Evolutionary conservation across 139 green algal species (phyloP).

Genomic region (Spirogloea muscicola): DNA sequence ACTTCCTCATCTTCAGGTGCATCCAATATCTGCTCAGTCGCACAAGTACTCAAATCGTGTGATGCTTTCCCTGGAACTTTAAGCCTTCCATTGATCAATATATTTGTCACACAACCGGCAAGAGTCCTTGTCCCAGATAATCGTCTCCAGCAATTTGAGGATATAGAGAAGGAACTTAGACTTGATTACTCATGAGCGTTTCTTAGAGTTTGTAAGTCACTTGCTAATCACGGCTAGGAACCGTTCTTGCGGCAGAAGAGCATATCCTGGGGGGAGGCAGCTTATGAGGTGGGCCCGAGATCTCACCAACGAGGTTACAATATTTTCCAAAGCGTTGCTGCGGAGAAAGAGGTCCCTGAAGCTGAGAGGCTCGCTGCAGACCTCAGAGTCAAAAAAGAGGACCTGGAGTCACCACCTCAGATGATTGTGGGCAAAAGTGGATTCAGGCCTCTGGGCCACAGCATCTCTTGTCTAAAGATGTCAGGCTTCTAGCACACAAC

Average conservation of each 20-base stretch:
- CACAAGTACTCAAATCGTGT: not conserved
- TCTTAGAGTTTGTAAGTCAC: too few relatives aligned
- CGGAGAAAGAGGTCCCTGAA: constrained; percentile 44
- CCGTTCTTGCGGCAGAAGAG: too few relatives aligned
- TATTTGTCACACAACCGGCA: not conserved
- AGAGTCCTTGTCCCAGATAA: not conserved
- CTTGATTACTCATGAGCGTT: not conserved
- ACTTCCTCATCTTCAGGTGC: constrained; percentile 21
- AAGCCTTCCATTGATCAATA: not conserved
- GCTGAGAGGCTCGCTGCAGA: constrained; percentile 32
- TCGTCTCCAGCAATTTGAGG: constrained; percentile 9
- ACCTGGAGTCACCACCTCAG: constrained; percentile 15
- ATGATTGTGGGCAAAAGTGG: too few relatives aligned
- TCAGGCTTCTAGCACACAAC: too few relatives aligned
- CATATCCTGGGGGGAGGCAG: not conserved
- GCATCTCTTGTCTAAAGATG: too few relatives aligned
- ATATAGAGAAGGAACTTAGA: not conserved
- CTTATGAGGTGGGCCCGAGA: not conserved
- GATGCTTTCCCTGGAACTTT: not conserved
- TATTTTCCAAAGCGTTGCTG: constrained; percentile 41
- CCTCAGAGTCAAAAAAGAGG: constrained; percentile 34
- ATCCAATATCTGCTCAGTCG: constrained; percentile 26
- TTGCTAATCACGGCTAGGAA: too few relatives aligned
- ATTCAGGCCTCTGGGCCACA: too few relatives aligned
- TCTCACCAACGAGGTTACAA: constrained; percentile 34